Evolutionary conservation across 2,329 filamentous ascomycete genomes (phyloP).

Genomic region (Xylariaceae sp.): DNA sequence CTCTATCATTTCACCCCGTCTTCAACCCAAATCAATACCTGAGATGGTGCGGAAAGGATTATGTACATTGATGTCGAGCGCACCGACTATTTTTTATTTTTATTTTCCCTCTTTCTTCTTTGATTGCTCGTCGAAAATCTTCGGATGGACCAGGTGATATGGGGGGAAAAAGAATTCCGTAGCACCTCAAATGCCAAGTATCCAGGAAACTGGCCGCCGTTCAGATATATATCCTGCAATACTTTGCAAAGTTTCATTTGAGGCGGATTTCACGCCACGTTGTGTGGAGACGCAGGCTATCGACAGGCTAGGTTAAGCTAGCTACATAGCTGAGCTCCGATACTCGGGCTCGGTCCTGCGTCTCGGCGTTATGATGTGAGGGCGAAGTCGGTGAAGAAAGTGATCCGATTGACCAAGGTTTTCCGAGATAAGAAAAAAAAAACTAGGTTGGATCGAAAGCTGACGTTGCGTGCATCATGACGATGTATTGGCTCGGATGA

Average conservation of each 20-base stretch:
- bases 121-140: slow-evolving; percentile 24
- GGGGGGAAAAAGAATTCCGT: slow-evolving; percentile 5
- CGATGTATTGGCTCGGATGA: slow-evolving; percentile 37
- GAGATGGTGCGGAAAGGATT: slow-evolving; percentile 7
- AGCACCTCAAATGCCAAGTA: slow-evolving; percentile 8
- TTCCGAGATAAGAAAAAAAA: slow-evolving; percentile 18
- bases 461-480: slow-evolving; percentile 25
- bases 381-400: slow-evolving; percentile 23
- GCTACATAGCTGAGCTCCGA: neutral
- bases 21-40: slow-evolving; percentile 2
- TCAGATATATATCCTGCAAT: slow-evolving; percentile 4
- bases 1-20: slow-evolving; percentile 18
- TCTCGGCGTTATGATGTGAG: slow-evolving; percentile 27
- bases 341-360: slow-evolving; percentile 20
- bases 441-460: slow-evolving; percentile 5
- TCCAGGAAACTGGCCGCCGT: slow-evolving; percentile 7
- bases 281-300: slow-evolving; percentile 6
- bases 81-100: slow-evolving; percentile 4
- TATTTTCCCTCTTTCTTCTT: slow-evolving; percentile 2
- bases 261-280: slow-evolving; percentile 1
- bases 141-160: slow-evolving; percentile 10
- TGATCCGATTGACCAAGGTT: slow-evolving; percentile 11
- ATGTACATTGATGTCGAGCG: slow-evolving; percentile 20
- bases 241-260: slow-evolving; percentile 8
- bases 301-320: slow-evolving; percentile 3